Base-by-base conservation (phyloP, 2,329 filamentous ascomycete species). In the Penicillium brasilianum region DNA sequence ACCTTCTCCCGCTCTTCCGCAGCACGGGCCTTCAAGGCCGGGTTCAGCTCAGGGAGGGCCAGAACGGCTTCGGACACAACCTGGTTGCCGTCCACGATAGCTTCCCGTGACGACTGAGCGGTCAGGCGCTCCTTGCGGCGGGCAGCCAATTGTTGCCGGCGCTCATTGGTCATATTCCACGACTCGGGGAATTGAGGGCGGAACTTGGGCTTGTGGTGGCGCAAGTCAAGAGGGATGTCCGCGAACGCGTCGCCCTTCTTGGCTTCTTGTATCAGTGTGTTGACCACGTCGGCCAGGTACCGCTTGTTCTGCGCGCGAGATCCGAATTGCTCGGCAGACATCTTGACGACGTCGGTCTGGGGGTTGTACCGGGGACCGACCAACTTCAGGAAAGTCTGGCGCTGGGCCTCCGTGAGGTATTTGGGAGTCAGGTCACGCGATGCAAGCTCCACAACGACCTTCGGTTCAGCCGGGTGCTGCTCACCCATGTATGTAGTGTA, bases 401-500 rank as follows among this genome's bases (percentile, higher is more conserved):
- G 83, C 78, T 97, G 91, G 39, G 83, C 78, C 16, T 86, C 80
- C 25, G 85, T 88, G 57, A 97, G 84, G 62, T 84, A 80, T 18
- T 76, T 77, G 30, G 82, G 82, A 28, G 74, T 71, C 63, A 97
- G 80, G 78, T 97, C 92, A 58, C 79, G 78, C 16, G 90, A 89
- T 65, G 84, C 87, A 79, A 98, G 96, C 75, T 97, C 91, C 58
- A 98, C 88, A 13, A 98, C 93, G 20, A 99, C 93, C 83, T 99
- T 99, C 74, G 88, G 89, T 78, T 93, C 88, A 2, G 94, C 92
- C 0, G 95, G 94, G 80, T 99, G 96, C 58, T 86, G 83, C 79
- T 98, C 95, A 71, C 94, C 94, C 85, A 99, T 90, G 80, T 98
- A 98, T 39, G 90, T 93, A 16, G 95, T 99, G 82, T 97, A 97